These are phyloP conservation scores for Malus hybrid DNA, from an alignment of 331 rosid genomes.

Conservation along the genomic window DNA sequence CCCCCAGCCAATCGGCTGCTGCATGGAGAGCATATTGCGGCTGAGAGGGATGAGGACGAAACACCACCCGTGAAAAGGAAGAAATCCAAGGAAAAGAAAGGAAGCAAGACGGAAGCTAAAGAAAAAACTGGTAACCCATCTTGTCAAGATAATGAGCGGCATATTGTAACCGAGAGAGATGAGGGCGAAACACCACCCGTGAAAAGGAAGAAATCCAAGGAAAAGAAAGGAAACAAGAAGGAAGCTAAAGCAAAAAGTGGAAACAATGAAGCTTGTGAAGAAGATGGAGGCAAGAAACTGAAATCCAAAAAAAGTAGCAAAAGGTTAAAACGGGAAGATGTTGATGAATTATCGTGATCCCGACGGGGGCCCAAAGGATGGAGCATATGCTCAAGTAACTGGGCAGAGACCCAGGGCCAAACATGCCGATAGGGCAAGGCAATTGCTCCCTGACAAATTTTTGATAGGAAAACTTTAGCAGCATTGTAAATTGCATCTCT, in stretches of 20 bases:
- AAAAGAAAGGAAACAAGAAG: slow-evolving; percentile 30
- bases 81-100: slow-evolving; percentile 36
- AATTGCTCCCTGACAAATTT: not conserved
- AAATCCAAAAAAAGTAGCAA: slow-evolving; percentile 37
- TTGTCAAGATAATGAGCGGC: no score
- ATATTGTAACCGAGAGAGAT: not conserved
- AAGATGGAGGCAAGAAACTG: slow-evolving; percentile 24
- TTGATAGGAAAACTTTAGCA: not conserved
- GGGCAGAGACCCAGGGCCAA: not conserved
- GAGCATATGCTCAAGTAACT: not conserved
- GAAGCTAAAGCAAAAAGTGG: slow-evolving; percentile 24
- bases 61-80: slow-evolving; percentile 41
- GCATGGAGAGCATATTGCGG: slow-evolving; percentile 21
- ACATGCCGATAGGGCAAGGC: not conserved
- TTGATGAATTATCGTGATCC: slow-evolving; percentile 18
- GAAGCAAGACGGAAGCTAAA: slow-evolving; percentile 28
- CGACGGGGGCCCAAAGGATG: not conserved
- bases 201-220: not conserved
- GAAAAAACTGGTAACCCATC: not conserved
- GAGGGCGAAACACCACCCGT: not conserved
- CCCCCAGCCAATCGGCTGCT: slow-evolving; percentile 14
- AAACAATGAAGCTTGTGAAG: slow-evolving; percentile 19
- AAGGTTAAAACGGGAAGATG: slow-evolving; percentile 20
- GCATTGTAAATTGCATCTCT: not conserved
- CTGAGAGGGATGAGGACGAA: slow-evolving; percentile 29